Percentiles rank a stretch among this genome's conserved stretches.
Conservation (phyloP, 1,284 basidiomycete species). For the Taiwanofungus camphoratus region DNA sequence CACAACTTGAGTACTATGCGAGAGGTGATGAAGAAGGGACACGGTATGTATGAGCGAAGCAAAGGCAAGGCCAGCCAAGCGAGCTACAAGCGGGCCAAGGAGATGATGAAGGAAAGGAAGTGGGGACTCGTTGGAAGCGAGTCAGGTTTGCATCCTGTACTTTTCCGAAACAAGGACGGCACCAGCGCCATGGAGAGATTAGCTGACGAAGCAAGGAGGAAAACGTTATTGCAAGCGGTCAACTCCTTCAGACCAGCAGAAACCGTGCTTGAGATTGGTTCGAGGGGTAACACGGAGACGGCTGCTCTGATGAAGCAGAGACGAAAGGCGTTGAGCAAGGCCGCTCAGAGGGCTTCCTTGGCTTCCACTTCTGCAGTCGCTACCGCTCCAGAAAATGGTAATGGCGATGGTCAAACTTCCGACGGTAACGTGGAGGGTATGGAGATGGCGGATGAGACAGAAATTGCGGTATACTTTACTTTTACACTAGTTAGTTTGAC, state of each 20-base stretch:
- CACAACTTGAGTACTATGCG: slow-evolving; percentile 69
- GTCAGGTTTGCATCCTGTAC: slow-evolving; percentile 69
- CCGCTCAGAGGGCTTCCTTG: slow-evolving; percentile 41
- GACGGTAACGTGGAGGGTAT: slow-evolving; percentile 33
- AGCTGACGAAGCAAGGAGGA: slow-evolving; percentile 49
- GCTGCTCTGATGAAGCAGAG: slow-evolving; percentile 86
- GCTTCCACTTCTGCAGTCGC: slow-evolving; percentile 30
- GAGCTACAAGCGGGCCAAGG: slow-evolving; percentile 87
- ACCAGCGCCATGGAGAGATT: slow-evolving; percentile 20
- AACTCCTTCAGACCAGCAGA: slow-evolving; percentile 83
- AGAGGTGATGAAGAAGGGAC: slow-evolving; percentile 88
- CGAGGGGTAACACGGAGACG: slow-evolving; percentile 56
- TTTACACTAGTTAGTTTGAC: neutral
- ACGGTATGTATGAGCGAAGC: slow-evolving; percentile 91
- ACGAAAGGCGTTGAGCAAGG: slow-evolving; percentile 71
- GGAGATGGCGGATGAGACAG: slow-evolving; percentile 73
- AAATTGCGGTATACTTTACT: slow-evolving; percentile 58
- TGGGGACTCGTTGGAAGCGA: slow-evolving; percentile 64
- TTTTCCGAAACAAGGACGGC: slow-evolving; percentile 32
- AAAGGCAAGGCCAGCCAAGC: slow-evolving; percentile 85
- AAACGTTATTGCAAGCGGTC: slow-evolving; percentile 69
- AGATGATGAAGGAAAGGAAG: slow-evolving; percentile 68
- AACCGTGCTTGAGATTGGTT: slow-evolving; percentile 91
- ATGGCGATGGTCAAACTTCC: slow-evolving; percentile 31
- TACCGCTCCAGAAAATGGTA: slow-evolving; percentile 31